Base-by-base conservation (phyloP, 164 flowering plant species). In the Dillenia suffruticosa region DNA sequence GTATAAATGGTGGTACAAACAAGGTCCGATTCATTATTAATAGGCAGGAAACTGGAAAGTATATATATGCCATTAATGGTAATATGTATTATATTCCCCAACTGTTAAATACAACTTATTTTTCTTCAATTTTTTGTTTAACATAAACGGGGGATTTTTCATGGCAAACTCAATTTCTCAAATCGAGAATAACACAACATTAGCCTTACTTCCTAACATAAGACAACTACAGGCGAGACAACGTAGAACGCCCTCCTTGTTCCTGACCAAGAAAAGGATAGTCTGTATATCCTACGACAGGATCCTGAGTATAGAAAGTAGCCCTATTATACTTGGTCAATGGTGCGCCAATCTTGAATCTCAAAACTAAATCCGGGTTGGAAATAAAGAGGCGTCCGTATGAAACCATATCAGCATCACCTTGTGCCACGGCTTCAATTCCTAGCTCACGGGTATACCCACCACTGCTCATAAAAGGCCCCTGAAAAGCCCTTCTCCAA, bases 211-310 rank as follows among this genome's bases (percentile, higher is more conserved):
- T 12, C 49, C 49, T 9, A 47, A 9, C 10, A 47, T 47, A 47
- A 9, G 12, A 9, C 10, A 2, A 10, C 59, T 55, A 65, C 7
- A 60, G 55, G 43, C 60, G 47, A 2, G 70, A 67, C 40, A 55
- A 12, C 43, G 24, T 12, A 13, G 32, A 46, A 61, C 55, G 51
- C 12, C 13, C 49, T 46, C 10, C 54, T 51, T 10, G 51, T 11
- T 22, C 74, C 16, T 63, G 13, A 10, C 50, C 17, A 10, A 73
- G 57, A 51, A 63, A 74, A 32, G 75, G 80, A 56, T 77, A 83
- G 66, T 83, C 86, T 16, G 86, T 85, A 67, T 79, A 85, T 0
- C 90, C 88, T 10, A 77, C 79, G 58, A 83, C 84, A 61, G 84
- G 86, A 62, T 83, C 86, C 5, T 70, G 76, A 1, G 88, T 82